Conservation (phyloP, 257 asterid species). For the Solanum pinnatisectum region DNA sequence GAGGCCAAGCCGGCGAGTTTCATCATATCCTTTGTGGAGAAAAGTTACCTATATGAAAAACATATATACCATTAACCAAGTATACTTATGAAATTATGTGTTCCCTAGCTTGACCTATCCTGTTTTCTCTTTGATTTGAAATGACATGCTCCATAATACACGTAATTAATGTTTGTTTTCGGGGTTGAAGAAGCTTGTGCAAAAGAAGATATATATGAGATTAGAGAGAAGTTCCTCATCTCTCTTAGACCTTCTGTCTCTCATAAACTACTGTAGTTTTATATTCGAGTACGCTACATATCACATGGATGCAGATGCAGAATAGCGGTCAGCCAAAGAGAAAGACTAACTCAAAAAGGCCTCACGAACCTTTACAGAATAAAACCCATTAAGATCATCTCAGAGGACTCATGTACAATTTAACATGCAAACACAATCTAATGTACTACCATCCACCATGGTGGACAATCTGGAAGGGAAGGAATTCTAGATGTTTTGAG, state of each 20-base stretch:
- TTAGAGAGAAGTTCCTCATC: neutral
- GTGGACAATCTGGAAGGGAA: neutral
- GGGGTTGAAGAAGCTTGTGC: neutral
- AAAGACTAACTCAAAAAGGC: neutral
- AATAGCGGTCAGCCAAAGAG: neutral
- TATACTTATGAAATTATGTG: neutral
- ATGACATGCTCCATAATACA: neutral
- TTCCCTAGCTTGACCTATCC: neutral
- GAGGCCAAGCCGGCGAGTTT: constrained; percentile 97
- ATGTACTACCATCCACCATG: neutral
- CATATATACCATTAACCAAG: constrained; percentile 5
- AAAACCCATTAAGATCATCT: neutral
- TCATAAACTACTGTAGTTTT: neutral
- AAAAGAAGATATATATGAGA: neutral
- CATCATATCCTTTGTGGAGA: constrained; percentile 95
- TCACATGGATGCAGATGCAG: neutral
- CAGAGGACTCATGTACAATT: neutral
- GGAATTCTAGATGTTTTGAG: neutral
- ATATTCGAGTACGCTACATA: neutral
- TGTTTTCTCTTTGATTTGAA: neutral
- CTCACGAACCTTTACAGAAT: neutral
- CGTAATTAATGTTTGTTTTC: neutral
- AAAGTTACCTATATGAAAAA: constrained; percentile 63
- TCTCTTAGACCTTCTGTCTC: neutral
- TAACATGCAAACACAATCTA: neutral